Base-by-base conservation (phyloP, 495 filamentous ascomycete species). In the Aspergillus carlsbadensis region DNA sequence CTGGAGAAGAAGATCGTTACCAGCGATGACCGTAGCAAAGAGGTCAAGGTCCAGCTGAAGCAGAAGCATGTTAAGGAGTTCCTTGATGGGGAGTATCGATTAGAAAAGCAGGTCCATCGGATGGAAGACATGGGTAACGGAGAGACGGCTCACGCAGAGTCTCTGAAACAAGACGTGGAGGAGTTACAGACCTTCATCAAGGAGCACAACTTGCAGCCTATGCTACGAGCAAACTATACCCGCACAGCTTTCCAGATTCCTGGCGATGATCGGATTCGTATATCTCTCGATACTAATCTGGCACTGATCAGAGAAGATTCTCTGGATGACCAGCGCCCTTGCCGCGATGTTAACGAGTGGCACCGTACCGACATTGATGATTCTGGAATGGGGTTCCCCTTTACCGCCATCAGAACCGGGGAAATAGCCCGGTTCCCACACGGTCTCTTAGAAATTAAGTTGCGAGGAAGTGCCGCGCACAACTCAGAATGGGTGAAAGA, bases 211-310 rank as follows among this genome's bases (percentile, higher is more conserved):
- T 79, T 98, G 34, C 82, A 92, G 69, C 94, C 94, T 6, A 82
- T 96, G 54, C 72, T 98, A 35, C 84, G 94, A 18, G 95, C 94
- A 47, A 95, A 94, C 70, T 98, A 98, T 67, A 91, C 85, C 11
- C 88, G 95, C 37, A 96, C 92, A 0, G 94, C 94, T 4, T 98
- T 97, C 78, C 93, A 98, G 66, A 96, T 97, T 42, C 94, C 94
- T 13, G 87, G 90, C 5, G 91, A 98, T 68, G 85, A 94, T 68
- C 86, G 91, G 26, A 87, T 98, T 31, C 83, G 95, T 35, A 89
- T 97, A 56, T 91, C 90, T 1, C 87, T 98, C 51, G 94, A 98
- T 67, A 98, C 92, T 0, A 84, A 96, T 59, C 80, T 98, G 17
- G 92, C 90, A 29, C 82, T 98, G 58, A 96, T 98, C 67, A 84